Base-by-base conservation (phyloP, 345 rosid species). In the Corymbia maculata region DNA sequence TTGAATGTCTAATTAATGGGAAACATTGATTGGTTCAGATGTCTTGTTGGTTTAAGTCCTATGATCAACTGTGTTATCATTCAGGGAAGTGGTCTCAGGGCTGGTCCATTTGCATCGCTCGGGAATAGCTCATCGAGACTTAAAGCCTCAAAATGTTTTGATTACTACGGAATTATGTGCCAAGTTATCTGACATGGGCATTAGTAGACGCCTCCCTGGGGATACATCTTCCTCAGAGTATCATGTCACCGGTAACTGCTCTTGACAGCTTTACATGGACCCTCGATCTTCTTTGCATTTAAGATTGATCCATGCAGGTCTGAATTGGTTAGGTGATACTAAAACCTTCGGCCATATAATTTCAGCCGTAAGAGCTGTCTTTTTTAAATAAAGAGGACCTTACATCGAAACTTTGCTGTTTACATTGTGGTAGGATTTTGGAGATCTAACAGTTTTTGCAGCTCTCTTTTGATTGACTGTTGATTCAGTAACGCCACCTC, bases 71-170 rank as follows among this genome's bases (percentile, higher is more conserved):
- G 86, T 64, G 79, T 9, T 88, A 82, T 89, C 86, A 86, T 75
- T 85, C 92, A 97, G 99, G 95, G 96, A 96, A 94, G 85, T 96
- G 88, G 96, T 96, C 90, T 94, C 91, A 61, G 99, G 99, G 75
- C 95, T 97, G 88, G 95, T 90, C 28, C 98, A 96, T 91, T 93
- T 97, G 90, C 99, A 97, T 86, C 96, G 95, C 80, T 89, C 96
- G 89, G 99, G 98, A 86, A 96, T 97, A 79, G 92, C 96, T 89
- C 99, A 97, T 85, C 94, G 98, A 9, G 99, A 96, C 86, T 89
- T 97, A 91, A 97, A 97, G 93, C 99, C 99, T 86, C 99, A 97
- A 91, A 96, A 96, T 91, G 98, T 97, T 52, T 90, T 97, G 88
- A 95, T 97, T 86, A 90, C 90, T 68, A 95, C 91, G 93, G 98